Evolutionary conservation across 1,139 yeast genomes (phyloP), one percentile per base, ranked within the genome.

Genomic region (Pichiaceae sp.): DNA sequence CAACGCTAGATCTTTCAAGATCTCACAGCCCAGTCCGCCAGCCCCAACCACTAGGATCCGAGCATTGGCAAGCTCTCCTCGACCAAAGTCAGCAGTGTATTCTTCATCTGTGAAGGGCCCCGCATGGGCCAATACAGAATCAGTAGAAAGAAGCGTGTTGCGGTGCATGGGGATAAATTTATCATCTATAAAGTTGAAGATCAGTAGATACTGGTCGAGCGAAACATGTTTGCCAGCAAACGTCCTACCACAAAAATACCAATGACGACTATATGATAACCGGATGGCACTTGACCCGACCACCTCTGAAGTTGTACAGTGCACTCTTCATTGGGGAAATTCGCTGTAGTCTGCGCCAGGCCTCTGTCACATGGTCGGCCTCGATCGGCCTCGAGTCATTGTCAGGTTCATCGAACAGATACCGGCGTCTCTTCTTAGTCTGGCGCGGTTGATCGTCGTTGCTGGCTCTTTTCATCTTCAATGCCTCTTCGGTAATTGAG

Each of bases 21-120:
- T 78, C 59, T 91, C 97, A 62, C 97, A 91, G 0, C 98, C 98
- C 9, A 91, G 64, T 0, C 98, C 98, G 2, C 97, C 97, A 1
- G 97, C 96, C 0, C 98, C 97, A 29, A 89, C 64, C 1, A 81
- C 78, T 44, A 69, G 66, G 44, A 75, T 56, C 40, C 63, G 62
- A 17, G 67, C 48, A 1, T 48, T 42, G 4, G 35, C 36, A 5
- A 74, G 50, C 4, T 66, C 44, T 7, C 30, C 29, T 3, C 8
- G 7, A 2, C 54, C 53, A 29, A 42, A 37, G 12, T 40, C 42
- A 4, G 45, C 33, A 1, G 55, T 53, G 35, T 52, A 56, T 1
- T 53, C 57, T 5, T 40, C 37, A 34, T 56, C 59, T 0, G 56
- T 52, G 33, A 47, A 54, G 6, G 58, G 57, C 1, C 60, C 60